These are phyloP conservation scores for Acorus calamus DNA, from an alignment of 106 monocot genomes.

Conservation along the genomic window DNA sequence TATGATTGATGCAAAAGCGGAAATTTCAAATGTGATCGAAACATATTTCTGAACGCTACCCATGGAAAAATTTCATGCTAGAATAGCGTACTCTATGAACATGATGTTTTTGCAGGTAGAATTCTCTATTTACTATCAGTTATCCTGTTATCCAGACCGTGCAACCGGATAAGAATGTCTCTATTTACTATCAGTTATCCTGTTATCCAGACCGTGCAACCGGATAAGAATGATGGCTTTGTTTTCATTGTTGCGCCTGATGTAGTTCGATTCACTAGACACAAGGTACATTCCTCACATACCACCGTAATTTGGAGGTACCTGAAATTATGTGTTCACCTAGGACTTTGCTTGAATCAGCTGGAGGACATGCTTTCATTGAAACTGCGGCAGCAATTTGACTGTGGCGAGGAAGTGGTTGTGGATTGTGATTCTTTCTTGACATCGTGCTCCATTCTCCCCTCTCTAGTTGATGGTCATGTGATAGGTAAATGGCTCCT, in stretches of 20 bases:
- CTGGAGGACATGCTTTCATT: neutral
- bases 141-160: slow-evolving; percentile 29
- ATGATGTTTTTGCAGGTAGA: too few relatives aligned
- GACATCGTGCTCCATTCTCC: slow-evolving; percentile 51
- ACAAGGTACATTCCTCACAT: slow-evolving; percentile 27
- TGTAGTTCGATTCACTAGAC: slow-evolving; percentile 55
- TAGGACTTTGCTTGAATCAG: slow-evolving; percentile 47
- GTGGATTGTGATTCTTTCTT: slow-evolving; percentile 26
- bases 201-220: slow-evolving; percentile 42
- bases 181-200: too few relatives aligned
- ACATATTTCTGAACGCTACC: too few relatives aligned
- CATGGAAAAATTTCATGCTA: too few relatives aligned
- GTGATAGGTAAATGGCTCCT: slow-evolving; percentile 38
- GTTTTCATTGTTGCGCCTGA: slow-evolving; percentile 72
- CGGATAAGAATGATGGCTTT: slow-evolving; percentile 37
- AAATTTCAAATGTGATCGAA: too few relatives aligned
- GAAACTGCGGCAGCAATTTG: slow-evolving; percentile 21
- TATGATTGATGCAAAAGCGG: too few relatives aligned
- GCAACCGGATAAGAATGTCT: slow-evolving; percentile 40
- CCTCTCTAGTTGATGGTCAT: slow-evolving; percentile 59
- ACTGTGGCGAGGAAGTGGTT: slow-evolving; percentile 27
- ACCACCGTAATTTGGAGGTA: neutral
- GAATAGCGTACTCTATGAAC: too few relatives aligned
- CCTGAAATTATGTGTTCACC: neutral
- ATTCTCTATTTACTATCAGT: too few relatives aligned